These are phyloP conservation scores for Arthroderma sp. DNA, from an alignment of 2,329 filamentous ascomycete genomes.

Conservation along the genomic window DNA sequence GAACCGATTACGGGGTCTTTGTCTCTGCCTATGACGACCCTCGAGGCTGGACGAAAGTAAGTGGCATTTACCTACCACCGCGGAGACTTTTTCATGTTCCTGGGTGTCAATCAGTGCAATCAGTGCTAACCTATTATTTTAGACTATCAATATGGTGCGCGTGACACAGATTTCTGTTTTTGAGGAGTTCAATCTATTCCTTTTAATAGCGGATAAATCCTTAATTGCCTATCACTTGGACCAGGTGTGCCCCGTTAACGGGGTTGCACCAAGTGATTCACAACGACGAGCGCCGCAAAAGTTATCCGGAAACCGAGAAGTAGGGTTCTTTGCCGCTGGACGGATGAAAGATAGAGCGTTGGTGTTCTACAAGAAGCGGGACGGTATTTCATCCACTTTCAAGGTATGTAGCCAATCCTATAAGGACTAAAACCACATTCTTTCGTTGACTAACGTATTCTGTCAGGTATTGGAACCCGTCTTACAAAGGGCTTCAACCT, in stretches of 20 bases:
- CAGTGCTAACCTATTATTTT: slow-evolving; percentile 18
- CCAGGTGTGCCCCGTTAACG: slow-evolving; percentile 50
- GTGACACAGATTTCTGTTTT: slow-evolving; percentile 91
- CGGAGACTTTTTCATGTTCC: not conserved
- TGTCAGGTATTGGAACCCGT: slow-evolving; percentile 77
- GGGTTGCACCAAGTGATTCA: slow-evolving; percentile 49
- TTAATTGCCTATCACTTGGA: slow-evolving; percentile 91
- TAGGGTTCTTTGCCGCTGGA: slow-evolving; percentile 91
- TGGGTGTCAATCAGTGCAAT: not conserved
- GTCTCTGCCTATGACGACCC: slow-evolving; percentile 81
- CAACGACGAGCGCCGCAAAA: slow-evolving; percentile 79
- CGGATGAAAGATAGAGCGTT: slow-evolving; percentile 93
- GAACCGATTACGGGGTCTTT: slow-evolving; percentile 88
- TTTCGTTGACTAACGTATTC: slow-evolving; percentile 5
- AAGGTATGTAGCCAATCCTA: slow-evolving; percentile 34
- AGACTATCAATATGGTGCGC: slow-evolving; percentile 62
- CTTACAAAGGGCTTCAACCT: slow-evolving; percentile 80
- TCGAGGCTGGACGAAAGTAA: slow-evolving; percentile 77
- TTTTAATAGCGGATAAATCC: slow-evolving; percentile 82
- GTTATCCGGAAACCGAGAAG: slow-evolving; percentile 72
- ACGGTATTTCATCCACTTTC: slow-evolving; percentile 84
- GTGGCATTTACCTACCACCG: slow-evolving; percentile 18
- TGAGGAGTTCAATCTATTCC: slow-evolving; percentile 85
- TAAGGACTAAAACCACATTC: not conserved
- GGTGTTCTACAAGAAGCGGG: slow-evolving; percentile 94